Evolutionary conservation across 441 rosid species (phyloP).

Genomic region (Populus hybrid): DNA sequence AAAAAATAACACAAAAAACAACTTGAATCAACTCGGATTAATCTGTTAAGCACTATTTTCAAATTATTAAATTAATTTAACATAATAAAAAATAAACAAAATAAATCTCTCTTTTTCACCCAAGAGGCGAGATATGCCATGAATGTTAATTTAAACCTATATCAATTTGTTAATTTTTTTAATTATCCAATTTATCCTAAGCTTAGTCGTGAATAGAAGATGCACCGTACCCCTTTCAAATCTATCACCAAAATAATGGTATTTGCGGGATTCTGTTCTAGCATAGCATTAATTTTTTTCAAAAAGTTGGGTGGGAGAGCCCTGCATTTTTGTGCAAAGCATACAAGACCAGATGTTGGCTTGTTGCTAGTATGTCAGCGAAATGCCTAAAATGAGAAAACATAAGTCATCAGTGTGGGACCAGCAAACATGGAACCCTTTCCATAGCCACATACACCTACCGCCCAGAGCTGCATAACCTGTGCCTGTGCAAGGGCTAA

Average conservation of each 20-base stretch:
- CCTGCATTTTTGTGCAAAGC: no score
- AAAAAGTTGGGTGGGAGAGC: no score
- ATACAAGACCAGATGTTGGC: no score
- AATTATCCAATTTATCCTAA: neutral
- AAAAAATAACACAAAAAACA: no score
- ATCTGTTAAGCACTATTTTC: no score
- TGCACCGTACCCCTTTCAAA: neutral
- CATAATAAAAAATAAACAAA: no score
- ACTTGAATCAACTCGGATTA: no score
- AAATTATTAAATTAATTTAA: no score
- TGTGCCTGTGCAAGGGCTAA: neutral
- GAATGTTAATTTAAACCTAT: neutral
- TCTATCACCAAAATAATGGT: neutral
- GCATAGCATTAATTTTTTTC: no score
- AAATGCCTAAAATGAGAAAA: neutral
- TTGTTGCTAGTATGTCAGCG: neutral
- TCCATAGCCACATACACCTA: neutral
- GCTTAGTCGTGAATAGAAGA: neutral
- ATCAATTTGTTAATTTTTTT: no score
- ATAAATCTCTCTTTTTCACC: no score
- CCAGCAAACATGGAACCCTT: neutral
- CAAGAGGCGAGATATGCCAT: neutral
- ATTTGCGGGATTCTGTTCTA: no score
- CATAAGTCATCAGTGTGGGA: neutral
- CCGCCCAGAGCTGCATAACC: neutral